Evolutionary conservation across 2,329 filamentous ascomycete species (phyloP), one percentile per base, ranked within the genome.

Genomic region (Claviceps sp.): DNA sequence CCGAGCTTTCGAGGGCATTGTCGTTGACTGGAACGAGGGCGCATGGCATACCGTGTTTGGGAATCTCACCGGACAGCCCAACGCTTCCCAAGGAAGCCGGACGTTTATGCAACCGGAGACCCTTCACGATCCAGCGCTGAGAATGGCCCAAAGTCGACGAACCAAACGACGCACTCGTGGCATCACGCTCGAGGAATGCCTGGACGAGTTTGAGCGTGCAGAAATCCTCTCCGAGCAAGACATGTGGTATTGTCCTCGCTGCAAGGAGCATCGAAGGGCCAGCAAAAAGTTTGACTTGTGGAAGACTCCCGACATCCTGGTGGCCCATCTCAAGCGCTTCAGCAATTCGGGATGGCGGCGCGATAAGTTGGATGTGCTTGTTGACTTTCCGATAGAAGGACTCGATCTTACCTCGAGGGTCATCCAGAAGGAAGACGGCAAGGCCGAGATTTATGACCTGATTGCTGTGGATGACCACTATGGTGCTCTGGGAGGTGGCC

Each of bases 271-370:
- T 61, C 82, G 88, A 16, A 83, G 88, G 54, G 93, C 93, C 20
- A 90, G 85, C 69, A 98, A 98, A 73, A 96, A 93, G 62, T 88
- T 98, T 50, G 90, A 97, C 63, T 79, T 98, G 17, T 98, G 93
- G 93, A 96, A 91, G 63, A 85, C 87, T 2, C 93, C 93, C 0
- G 93, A 98, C 65, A 94, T 97, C 55, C 77, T 98, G 16, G 85
- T 97, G 44, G 85, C 96, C 55, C 93, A 98, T 64, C 76, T 98
- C 48, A 98, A 98, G 74, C 82, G 93, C 6, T 98, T 98, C 66
- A 95, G 88, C 64, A 89, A 86, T 23, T 85, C 83, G 58, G 82
- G 87, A 16, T 84, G 77, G 55, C 84, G 90, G 58, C 77, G 90
- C 52, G 89, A 96, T 67, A 98, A 98, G 73, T 76, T 98, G 46